phyloP scores from a whole-genome alignment of 169 alveolate genomes.

The Eimeria nieschulzi region DNA sequence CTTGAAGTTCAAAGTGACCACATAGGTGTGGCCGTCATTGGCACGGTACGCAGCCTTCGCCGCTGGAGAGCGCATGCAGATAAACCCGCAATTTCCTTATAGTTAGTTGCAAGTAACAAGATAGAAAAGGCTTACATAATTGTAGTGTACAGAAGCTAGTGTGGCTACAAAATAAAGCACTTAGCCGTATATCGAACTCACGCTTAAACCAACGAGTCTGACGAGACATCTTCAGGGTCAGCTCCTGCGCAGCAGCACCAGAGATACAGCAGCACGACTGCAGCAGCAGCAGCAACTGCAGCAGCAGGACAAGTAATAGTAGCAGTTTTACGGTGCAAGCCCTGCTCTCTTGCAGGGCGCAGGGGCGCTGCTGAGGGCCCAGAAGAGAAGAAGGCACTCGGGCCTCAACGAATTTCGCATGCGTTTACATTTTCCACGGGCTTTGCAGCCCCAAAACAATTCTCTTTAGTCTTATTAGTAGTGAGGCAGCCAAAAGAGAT shows the following conservation, averaged over 20 bases:
- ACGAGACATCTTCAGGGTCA: slow-evolving; percentile 23
- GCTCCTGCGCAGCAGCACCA: slow-evolving; percentile 7
- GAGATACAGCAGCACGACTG: background rate
- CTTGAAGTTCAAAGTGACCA: slow-evolving; percentile 19
- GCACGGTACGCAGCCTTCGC: slow-evolving; percentile 5
- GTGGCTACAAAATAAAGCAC: background rate
- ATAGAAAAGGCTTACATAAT: background rate
- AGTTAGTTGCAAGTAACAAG: background rate
- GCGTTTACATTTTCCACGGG: too few species aligned
- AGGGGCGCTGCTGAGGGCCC: too few species aligned
- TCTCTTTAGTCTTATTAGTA: too few species aligned
- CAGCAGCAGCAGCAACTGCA: slow-evolving; percentile 7
- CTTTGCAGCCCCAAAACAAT: too few species aligned
- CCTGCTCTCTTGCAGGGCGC: too few species aligned
- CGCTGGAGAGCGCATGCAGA: background rate
- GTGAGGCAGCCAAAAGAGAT: too few species aligned
- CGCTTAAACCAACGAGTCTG: slow-evolving; percentile 36
- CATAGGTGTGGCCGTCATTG: slow-evolving; percentile 14
- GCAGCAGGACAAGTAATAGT: background rate
- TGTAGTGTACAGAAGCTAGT: too few species aligned
- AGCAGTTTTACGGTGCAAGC: too few species aligned
- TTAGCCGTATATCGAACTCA: background rate
- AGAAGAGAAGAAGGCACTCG: too few species aligned
- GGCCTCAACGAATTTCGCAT: too few species aligned
- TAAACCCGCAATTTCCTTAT: too few species aligned